phyloP scores from a whole-genome alignment of 306 rosid species.

The Mimosa bimucronata region DNA sequence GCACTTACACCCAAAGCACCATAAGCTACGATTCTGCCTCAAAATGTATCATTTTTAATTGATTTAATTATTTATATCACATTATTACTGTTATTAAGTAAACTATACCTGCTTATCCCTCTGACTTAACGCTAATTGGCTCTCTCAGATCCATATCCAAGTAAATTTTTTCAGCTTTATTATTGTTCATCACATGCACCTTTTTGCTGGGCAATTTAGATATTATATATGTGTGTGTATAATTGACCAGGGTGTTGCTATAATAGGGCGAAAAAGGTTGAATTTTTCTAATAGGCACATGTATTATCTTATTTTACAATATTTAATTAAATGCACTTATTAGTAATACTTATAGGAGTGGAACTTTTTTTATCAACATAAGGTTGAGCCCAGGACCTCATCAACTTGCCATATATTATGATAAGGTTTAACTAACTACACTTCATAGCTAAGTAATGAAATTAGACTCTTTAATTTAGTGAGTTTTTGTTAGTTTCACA shows the following conservation, averaged over 20 bases:
- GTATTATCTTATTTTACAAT: too few relatives aligned
- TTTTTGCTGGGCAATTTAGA: conserved; percentile 34
- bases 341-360: neutral
- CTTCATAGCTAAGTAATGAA: too few relatives aligned
- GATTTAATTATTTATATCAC: conserved; percentile 11
- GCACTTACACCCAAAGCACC: conserved; percentile 58
- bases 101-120: conserved; percentile 35
- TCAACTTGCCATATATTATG: too few relatives aligned
- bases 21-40: conserved; percentile 64
- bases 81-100: conserved; percentile 43
- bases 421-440: too few relatives aligned
- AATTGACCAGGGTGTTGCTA: neutral
- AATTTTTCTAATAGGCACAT: neutral
- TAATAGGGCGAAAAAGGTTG: neutral
- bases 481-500: too few relatives aligned
- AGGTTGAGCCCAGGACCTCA: too few relatives aligned
- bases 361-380: too few relatives aligned
- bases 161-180: conserved; percentile 40
- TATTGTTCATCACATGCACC: conserved; percentile 56
- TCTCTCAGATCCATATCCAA: conserved; percentile 41
- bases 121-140: conserved; percentile 56
- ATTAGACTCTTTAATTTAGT: too few relatives aligned
- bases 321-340: neutral
- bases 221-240: neutral
- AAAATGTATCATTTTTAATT: conserved; percentile 39